Base-by-base conservation (phyloP, 129 eudicot genomes). In the Flaveria brownii region DNA sequence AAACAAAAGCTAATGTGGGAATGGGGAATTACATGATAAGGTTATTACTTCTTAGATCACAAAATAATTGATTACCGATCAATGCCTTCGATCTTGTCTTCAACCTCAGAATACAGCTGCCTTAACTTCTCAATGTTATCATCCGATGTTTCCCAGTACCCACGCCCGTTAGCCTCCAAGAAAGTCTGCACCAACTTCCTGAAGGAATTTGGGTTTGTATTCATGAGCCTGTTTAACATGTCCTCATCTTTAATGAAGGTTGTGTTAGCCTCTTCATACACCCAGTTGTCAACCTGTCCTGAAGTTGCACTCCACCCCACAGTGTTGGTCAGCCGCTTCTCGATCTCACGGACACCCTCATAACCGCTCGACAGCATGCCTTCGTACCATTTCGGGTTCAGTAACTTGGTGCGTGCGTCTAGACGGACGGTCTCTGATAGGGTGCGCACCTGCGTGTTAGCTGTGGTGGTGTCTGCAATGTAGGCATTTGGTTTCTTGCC, bases 301-400 rank as follows among this genome's bases (percentile, higher is more conserved):
- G 98, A 91, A 42, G 90, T 95, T 5, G 99, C 99, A 82, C 99
- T 95, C 99, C 99, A 95, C 13, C 99, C 99, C 10, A 95, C 99
- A 0, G 99, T 95, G 84, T 91, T 95, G 0, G 99, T 91, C 10
- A 95, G 87, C 17, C 99, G 85, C 80, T 95, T 95, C 85, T 95
- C 99, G 12, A 95, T 95, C 83, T 95, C 99, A 65, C 97, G 96
- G 25, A 95, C 99, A 4, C 99, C 99, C 82, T 95, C 99, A 7
- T 95, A 95, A 11, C 97, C 99, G 7, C 92, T 88, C 4, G 97
- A 91, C 75, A 95, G 74, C 99, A 95, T 95, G 9, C 99, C 99
- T 77, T 91, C 99, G 55, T 95, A 95, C 99, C 99, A 95, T 75
- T 91, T 95, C 3, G 99, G 99, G 88, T 95, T 95, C 88, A 95